Percentiles rank a stretch among this genome's conserved stretches.
Evolutionary conservation across 78 protist species (phyloP).

Genomic region (Dictyostelium brefeldianum): DNA sequence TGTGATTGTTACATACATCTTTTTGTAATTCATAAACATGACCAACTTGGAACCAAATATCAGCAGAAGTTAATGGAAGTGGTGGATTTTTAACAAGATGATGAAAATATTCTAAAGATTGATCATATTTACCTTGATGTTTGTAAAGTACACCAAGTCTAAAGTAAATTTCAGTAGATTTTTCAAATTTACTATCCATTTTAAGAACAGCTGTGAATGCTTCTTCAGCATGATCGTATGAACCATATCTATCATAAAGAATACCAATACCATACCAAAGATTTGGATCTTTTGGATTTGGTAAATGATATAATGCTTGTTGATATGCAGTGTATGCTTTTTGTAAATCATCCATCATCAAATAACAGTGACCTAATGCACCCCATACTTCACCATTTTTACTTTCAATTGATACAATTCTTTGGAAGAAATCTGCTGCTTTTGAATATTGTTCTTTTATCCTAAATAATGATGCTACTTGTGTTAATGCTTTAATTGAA

Average conservation of each 20-base stretch:
- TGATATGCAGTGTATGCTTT: constrained; percentile 93
- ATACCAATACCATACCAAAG: constrained; percentile 96
- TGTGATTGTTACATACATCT: constrained; percentile 59
- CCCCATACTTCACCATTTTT: constrained; percentile 91
- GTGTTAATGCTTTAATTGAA: constrained; percentile 87
- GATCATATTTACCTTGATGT: constrained; percentile 83
- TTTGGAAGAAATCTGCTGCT: constrained; percentile 83
- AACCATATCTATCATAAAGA: constrained; percentile 92
- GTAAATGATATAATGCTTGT: constrained; percentile 90
- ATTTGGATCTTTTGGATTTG: constrained; percentile 91
- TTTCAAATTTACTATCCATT: constrained; percentile 91
- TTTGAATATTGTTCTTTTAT: constrained; percentile 81
- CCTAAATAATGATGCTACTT: constrained; percentile 80
- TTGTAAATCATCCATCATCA: constrained; percentile 91
- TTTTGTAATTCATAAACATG: constrained; percentile 91
- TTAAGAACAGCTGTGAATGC: constrained; percentile 92
- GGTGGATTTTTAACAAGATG: constrained; percentile 82
- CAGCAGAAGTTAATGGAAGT: constrained; percentile 83
- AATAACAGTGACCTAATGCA: constrained; percentile 88
- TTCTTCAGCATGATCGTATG: constrained; percentile 94
- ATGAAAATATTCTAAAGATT: constrained; percentile 83
- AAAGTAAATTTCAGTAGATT: constrained; percentile 89
- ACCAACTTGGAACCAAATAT: constrained; percentile 93
- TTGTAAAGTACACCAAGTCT: constrained; percentile 92
- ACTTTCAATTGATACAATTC: constrained; percentile 62